A percentile compares a stretch with the other conserved stretches of the same genome.
Conservation (phyloP, 1,284 basidiomycete genomes). For the Heterobasidion annosum region DNA sequence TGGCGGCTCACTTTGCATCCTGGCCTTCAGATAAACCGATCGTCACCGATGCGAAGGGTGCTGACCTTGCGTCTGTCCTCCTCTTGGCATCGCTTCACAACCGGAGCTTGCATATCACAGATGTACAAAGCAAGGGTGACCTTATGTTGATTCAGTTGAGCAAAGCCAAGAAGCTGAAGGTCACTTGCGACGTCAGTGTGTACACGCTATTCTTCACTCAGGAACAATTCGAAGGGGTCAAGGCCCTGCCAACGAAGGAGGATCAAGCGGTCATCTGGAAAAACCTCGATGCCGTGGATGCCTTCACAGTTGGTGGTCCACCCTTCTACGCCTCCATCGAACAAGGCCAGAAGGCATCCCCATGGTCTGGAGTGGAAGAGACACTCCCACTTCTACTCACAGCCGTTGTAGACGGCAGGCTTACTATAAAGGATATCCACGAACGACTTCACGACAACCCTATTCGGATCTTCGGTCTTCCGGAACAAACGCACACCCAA, state of each 20-base stretch:
- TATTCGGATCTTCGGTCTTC: conserved; percentile 84
- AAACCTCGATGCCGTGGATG: conserved; percentile 80
- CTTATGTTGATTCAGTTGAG: conserved; percentile 87
- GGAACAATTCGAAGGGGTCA: conserved; percentile 60
- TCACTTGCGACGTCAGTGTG: conserved; percentile 94
- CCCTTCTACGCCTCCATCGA: conserved; percentile 76
- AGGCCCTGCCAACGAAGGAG: conserved; percentile 64
- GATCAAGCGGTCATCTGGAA: conserved; percentile 89
- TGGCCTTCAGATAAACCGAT: conserved; percentile 94
- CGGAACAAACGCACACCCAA: conserved; percentile 80
- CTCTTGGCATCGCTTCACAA: conserved; percentile 89
- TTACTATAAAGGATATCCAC: conserved; percentile 82
- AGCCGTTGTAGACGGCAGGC: conserved; percentile 74
- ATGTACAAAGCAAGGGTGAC: conserved; percentile 85
- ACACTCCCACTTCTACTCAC: conserved; percentile 83
- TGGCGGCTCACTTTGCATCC: conserved; percentile 83
- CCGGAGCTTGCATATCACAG: conserved; percentile 90
- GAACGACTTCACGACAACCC: conserved; percentile 87
- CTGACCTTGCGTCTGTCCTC: conserved; percentile 89
- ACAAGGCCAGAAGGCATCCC: conserved; percentile 55
- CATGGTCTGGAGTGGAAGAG: conserved; percentile 83
- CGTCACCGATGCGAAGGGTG: conserved; percentile 88
- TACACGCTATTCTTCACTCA: conserved; percentile 89
- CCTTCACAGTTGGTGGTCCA: conserved; percentile 82
- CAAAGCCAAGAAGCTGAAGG: conserved; percentile 90